These are phyloP conservation scores for Fusarium circinatum DNA, from an alignment of 2,329 filamentous ascomycete genomes.

Conservation along the genomic window DNA sequence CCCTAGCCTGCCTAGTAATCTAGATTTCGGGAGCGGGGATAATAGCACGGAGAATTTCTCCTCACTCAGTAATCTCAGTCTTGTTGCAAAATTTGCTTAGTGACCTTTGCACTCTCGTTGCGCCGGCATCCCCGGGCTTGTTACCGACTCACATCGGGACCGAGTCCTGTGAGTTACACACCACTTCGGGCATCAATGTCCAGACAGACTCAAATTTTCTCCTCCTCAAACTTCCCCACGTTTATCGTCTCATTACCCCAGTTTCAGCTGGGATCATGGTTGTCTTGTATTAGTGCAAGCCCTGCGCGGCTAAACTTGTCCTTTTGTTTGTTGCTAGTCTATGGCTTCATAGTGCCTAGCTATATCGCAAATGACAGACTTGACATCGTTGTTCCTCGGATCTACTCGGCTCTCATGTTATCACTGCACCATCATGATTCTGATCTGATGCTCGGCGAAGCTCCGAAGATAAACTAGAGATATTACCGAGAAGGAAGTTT, in stretches of 20 bases:
- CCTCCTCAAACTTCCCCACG: constrained; percentile 14
- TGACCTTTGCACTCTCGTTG: neutral
- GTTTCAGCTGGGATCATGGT: constrained; percentile 9
- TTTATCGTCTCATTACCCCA: constrained; percentile 19
- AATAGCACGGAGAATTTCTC: constrained; percentile 19
- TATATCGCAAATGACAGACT: neutral
- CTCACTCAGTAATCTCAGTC: neutral
- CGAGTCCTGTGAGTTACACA: neutral
- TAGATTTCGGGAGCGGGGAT: constrained; percentile 36
- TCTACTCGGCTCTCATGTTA: neutral
- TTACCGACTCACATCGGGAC: constrained; percentile 1
- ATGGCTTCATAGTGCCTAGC: neutral
- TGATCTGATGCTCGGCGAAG: constrained; percentile 17
- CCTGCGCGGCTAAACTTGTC: constrained; percentile 10
- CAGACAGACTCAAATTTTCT: constrained; percentile 8
- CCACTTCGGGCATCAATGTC: constrained; percentile 29
- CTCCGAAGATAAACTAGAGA: constrained; percentile 11
- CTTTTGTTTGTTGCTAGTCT: neutral
- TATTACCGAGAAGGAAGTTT: neutral
- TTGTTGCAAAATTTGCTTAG: neutral
- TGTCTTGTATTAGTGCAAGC: constrained; percentile 14
- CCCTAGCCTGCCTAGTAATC: constrained; percentile 7
- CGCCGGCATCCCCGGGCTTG: neutral
- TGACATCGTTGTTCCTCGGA: neutral
- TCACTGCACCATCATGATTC: neutral